These are phyloP conservation scores for Neurospora sp. DNA, from an alignment of 2,329 filamentous ascomycete genomes.

Conservation along the genomic window DNA sequence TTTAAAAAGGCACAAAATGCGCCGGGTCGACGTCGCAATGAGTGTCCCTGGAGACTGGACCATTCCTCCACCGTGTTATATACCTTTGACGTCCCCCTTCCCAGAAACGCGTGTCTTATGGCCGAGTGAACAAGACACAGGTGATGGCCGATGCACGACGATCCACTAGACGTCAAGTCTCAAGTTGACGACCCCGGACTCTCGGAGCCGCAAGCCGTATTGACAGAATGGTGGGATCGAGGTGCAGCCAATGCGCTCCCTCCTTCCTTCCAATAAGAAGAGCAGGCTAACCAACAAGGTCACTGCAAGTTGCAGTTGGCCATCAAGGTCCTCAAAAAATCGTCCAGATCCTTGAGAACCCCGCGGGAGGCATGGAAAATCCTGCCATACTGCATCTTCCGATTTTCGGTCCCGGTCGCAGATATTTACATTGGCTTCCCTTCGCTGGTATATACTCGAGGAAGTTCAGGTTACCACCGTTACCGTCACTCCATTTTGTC, in stretches of 20 bases:
- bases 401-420: neutral
- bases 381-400: neutral
- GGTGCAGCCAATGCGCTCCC: neutral
- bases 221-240: neutral
- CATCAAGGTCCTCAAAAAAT: neutral
- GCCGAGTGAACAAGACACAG: neutral
- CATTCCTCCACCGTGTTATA: neutral
- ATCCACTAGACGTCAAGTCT: neutral
- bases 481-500: neutral
- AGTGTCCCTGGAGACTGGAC: neutral
- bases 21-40: neutral
- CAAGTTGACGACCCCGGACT: neutral
- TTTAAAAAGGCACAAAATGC: neutral
- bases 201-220: neutral
- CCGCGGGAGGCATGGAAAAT: neutral
- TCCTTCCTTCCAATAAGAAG: neutral
- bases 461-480: neutral
- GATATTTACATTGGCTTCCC: neutral
- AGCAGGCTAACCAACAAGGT: neutral
- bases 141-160: neutral
- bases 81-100: neutral
- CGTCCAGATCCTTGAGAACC: neutral
- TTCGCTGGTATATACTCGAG: too few relatives aligned
- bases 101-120: neutral
- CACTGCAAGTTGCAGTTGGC: neutral